Evolutionary conservation across 2,329 filamentous ascomycete species (phyloP), one percentile per base, ranked within the genome.

Genomic region (Mollisia scopiformis): DNA sequence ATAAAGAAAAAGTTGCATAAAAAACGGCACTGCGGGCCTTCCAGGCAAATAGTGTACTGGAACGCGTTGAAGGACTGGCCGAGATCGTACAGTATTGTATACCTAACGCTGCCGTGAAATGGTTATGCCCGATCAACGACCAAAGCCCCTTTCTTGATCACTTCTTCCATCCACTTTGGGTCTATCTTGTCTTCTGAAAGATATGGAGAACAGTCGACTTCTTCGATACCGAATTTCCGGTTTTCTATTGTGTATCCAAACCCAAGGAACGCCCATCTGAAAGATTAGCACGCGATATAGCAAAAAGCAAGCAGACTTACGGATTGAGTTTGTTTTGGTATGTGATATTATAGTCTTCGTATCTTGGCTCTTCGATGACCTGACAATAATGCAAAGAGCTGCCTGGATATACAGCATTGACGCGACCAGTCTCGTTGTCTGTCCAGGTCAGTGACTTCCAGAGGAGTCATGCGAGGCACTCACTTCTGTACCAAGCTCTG

Each of bases 321-420:
- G 50, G 61, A 39, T 66, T 68, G 4, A 62, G 50, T 43, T 58
- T 64, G 41, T 64, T 69, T n/a, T 66, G 68, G 57, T 79, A 80
- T 2, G 69, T 74, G 59, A 78, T 77, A n/a, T 77, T 75, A 65
- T 77, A 80, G 63, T 80, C 78, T 68, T 80, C 78, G 58, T 73
- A 79, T 27, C 78, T 72, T 3, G 76, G 76, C 6, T 70, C 65
- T 46, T 75, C 71, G 59, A 80, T 77, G 1, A 74, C 65, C 58
- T 79, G 74, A 33, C 76, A 72, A 61, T 82, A 84, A 57, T 84
- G 81, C 43, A 84, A 75, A 0, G 77, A 79, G 2, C 75, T 78
- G 2, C 82, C 82, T 0, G 82, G 81, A 77, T 78, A 84, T 1
- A 84, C 72, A 2, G 80, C 78, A 70, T 71, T 74, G 43, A 80